Base-by-base conservation (phyloP, 768 basidiomycete genomes). In the Lepiota subincarnata region DNA sequence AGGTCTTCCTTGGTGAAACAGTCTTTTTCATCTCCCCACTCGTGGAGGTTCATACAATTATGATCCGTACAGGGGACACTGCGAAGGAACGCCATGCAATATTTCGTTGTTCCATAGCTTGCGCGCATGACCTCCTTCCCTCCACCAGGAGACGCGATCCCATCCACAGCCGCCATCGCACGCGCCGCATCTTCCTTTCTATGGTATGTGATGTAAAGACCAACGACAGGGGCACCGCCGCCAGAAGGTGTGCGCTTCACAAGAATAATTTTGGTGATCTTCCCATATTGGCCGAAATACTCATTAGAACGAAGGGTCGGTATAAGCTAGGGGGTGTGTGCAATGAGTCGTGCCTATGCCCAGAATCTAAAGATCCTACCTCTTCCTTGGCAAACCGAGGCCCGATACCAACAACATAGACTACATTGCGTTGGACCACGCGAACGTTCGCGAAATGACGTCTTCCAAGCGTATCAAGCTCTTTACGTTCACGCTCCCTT, bases 1-100 rank as follows among this genome's bases (percentile, higher is more conserved):
- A 96, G 74, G 69, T 98, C 96, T 67, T 98, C 94, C 71, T 95
- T 95, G 0, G 95, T 94, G 66, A 97, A 95, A 63, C 92, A 95
- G 68, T 99, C 97, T 52, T 92, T 89, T 70, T 98, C 96, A 57
- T 98, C 97, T 31, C 95, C 97, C 92, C 93, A 97, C 67, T 98
- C 97, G 66, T 99, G 97, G 40, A 95, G 73, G 66, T 91, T 89
- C 85, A 95, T 87, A 70, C 97, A 99, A 59, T 81, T 85, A 61
- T 89, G 87, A 62, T 92, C 92, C 54, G 84, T 80, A 69, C 97
- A 99, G 55, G 78, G 78, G 34, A 81, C 78, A 16, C 91, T 85
- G 38, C 95, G 88, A 56, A 99, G 79, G 67, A 97, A 98, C 3
- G 86, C 78, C 83, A 98, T 94, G 71, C 97, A 99, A 64, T 99